Evolutionary conservation across 345 rosid species (phyloP).

Genomic region (Lepidium didymum): DNA sequence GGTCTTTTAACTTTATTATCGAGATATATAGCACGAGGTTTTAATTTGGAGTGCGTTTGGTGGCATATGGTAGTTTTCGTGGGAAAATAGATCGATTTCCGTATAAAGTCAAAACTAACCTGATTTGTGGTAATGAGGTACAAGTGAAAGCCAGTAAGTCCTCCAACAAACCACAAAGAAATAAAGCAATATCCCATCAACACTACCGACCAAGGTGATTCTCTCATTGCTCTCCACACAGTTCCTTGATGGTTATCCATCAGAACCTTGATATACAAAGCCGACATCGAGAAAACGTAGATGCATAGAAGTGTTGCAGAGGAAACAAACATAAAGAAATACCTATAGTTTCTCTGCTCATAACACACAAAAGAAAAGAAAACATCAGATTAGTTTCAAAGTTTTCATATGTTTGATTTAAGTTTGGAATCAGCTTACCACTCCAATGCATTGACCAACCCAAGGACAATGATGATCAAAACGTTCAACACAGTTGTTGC

Average conservation of each 20-base stretch:
- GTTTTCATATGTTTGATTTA: background rate
- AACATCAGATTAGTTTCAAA: background rate
- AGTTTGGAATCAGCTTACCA: slow-evolving; percentile 43
- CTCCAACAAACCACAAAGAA: slow-evolving; percentile 91
- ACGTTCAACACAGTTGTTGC: slow-evolving; percentile 76
- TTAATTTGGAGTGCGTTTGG: no score
- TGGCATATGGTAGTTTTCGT: no score
- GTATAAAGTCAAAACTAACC: slow-evolving; percentile 17
- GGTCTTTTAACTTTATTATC: no score
- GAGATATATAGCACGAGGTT: no score
- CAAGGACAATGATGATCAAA: slow-evolving; percentile 99
- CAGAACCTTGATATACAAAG: slow-evolving; percentile 71
- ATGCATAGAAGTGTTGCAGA: slow-evolving; percentile 84
- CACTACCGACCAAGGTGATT: slow-evolving; percentile 76
- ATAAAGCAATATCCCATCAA: slow-evolving; percentile 84
- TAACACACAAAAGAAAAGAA: background rate
- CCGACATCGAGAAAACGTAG: slow-evolving; percentile 80
- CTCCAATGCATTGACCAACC: slow-evolving; percentile 98
- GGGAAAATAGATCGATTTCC: no score
- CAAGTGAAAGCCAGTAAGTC: slow-evolving; percentile 88
- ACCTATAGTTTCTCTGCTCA: slow-evolving; percentile 94
- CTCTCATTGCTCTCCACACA: slow-evolving; percentile 86
- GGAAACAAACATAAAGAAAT: slow-evolving; percentile 92
- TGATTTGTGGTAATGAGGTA: slow-evolving; percentile 89
- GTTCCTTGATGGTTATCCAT: slow-evolving; percentile 60